A percentile compares a stretch with the other conserved stretches of the same genome.
These are phyloP conservation scores for Aspergillus persii DNA, from an alignment of 2,329 filamentous ascomycete species.

Conservation along the genomic window DNA sequence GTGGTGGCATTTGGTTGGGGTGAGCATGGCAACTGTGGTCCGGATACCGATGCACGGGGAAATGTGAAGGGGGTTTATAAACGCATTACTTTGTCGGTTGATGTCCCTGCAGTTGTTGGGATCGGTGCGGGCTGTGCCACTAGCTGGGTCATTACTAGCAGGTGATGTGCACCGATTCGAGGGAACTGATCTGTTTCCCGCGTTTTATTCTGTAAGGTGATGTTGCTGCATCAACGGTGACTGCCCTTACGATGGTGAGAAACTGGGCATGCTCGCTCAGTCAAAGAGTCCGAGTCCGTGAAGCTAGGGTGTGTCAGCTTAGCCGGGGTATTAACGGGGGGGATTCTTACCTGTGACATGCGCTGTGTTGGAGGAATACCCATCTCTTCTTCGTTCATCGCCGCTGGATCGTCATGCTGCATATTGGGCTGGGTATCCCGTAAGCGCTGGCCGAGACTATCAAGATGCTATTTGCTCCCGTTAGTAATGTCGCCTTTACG, in stretches of 20 bases:
- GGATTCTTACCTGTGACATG: constrained; percentile 44
- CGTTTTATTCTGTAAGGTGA: background rate
- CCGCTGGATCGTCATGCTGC: constrained; percentile 11
- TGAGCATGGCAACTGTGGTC: constrained; percentile 94
- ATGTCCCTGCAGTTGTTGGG: constrained; percentile 52
- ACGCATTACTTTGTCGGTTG: constrained; percentile 59
- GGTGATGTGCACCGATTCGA: background rate
- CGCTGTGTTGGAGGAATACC: constrained; percentile 49
- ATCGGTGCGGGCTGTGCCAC: constrained; percentile 89
- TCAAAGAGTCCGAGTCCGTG: constrained; percentile 45
- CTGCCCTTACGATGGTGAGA: background rate
- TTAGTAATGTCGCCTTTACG: background rate
- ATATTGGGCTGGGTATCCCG: constrained; percentile 35
- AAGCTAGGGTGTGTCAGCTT: constrained; percentile 29
- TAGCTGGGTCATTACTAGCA: constrained; percentile 62
- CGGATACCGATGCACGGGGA: constrained; percentile 57
- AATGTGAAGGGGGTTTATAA: constrained; percentile 71
- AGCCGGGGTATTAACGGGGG: background rate
- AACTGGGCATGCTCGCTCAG: constrained; percentile 21
- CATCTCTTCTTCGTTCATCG: constrained; percentile 30
- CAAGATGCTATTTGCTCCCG: constrained; percentile 24
- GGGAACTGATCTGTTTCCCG: background rate
- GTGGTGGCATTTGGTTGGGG: constrained; percentile 94
- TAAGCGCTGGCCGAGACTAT: constrained; percentile 27
- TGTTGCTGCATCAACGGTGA: background rate